Conservation (phyloP, 2,329 filamentous ascomycete species). For the Alternaria ethzedia region DNA sequence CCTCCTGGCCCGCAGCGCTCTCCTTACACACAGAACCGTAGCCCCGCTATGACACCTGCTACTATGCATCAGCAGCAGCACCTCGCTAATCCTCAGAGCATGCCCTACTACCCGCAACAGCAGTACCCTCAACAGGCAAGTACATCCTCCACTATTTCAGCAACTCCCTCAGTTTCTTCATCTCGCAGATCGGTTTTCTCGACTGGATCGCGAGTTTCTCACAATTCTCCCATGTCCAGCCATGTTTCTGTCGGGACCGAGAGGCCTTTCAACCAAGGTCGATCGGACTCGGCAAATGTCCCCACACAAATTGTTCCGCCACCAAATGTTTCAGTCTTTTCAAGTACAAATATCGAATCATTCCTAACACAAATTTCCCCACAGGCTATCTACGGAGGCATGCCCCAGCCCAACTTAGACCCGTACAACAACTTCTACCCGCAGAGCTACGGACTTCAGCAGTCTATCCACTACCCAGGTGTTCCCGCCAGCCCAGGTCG, state of each 20-base stretch:
- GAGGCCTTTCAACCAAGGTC: constrained; percentile 24
- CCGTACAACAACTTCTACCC: constrained; percentile 54
- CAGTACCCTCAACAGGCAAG: constrained; percentile 68
- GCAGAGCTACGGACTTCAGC: constrained; percentile 56
- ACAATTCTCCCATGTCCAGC: constrained; percentile 10
- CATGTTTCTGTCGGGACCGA: constrained; percentile 20
- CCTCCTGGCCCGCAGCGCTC: constrained; percentile 61
- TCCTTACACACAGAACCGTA: constrained; percentile 63
- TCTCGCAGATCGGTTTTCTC: constrained; percentile 27
- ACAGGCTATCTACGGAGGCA: constrained; percentile 67
- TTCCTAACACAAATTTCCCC: constrained; percentile 70
- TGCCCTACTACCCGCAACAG: constrained; percentile 67
- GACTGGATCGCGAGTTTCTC: constrained; percentile 20
- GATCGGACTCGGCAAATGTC: constrained; percentile 26
- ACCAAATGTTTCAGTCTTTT: constrained; percentile 51
- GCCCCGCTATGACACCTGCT: constrained; percentile 64
- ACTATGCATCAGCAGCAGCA: constrained; percentile 70
- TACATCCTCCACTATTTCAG: constrained; percentile 55
- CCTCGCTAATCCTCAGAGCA: constrained; percentile 60
- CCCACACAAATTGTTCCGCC: constrained; percentile 19
- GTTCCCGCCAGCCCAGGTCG: constrained; percentile 54
- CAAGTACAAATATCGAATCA: constrained; percentile 73
- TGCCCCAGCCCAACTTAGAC: constrained; percentile 56
- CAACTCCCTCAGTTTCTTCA: constrained; percentile 19
- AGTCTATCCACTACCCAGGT: constrained; percentile 53